Percentiles rank a stretch among this genome's conserved stretches.
Evolutionary conservation across 345 rosid species (phyloP).

Genomic region (Clarkia xantiana): DNA sequence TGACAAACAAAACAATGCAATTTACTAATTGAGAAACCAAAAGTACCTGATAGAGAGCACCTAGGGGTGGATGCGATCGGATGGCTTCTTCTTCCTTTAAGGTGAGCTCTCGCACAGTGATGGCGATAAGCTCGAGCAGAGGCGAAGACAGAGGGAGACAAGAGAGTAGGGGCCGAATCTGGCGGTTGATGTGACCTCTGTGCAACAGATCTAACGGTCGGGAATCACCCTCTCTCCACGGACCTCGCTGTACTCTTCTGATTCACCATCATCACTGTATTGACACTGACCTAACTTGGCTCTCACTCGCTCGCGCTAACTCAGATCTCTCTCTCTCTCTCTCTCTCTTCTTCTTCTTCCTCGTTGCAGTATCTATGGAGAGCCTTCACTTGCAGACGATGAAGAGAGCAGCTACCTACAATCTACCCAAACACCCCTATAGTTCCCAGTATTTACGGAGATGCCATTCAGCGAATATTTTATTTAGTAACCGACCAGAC

Average conservation of each 20-base stretch:
- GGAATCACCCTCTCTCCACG: constrained; percentile 1
- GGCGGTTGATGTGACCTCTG: neutral
- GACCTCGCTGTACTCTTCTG: neutral
- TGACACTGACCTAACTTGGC: constrained; percentile 14
- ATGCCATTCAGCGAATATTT: too few relatives aligned
- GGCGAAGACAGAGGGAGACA: neutral
- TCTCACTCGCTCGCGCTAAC: constrained; percentile 13
- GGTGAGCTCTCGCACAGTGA: neutral
- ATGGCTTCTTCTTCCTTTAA: neutral
- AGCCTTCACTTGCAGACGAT: too few relatives aligned
- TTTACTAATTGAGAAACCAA: neutral
- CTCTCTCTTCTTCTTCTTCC: constrained; percentile 1
- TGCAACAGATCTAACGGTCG: constrained; percentile 10
- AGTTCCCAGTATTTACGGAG: too few relatives aligned
- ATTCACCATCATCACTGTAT: constrained; percentile 2
- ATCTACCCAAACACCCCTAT: too few relatives aligned
- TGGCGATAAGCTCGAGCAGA: neutral
- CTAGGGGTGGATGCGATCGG: constrained; percentile 1
- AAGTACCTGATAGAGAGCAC: constrained; percentile 3
- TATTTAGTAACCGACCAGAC: too few relatives aligned
- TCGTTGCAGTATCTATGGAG: too few relatives aligned
- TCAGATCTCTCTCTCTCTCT: constrained; percentile 11
- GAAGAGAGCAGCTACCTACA: too few relatives aligned
- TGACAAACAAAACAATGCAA: neutral
- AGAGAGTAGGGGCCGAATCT: constrained; percentile 6